phyloP scores from a whole-genome alignment of 108 stramenopile genomes.

The Cafeteria roenbergensis region DNA sequence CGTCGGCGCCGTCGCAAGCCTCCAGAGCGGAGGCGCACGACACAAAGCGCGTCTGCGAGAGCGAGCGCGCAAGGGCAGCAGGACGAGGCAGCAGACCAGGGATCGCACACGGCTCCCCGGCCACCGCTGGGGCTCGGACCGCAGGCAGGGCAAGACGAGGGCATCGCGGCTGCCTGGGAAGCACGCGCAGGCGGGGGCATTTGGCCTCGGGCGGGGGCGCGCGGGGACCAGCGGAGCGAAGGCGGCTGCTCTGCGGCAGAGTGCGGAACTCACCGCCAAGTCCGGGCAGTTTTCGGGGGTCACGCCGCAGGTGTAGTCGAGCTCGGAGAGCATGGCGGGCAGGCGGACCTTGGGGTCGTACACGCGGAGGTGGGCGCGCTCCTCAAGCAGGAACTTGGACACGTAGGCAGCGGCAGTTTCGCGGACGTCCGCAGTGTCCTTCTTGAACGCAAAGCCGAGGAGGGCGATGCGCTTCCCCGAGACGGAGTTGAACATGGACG shows the following conservation, averaged over 20 bases:
- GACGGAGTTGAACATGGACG: conserved; percentile 94
- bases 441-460: conserved; percentile 98
- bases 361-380: conserved; percentile 75
- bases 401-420: conserved; percentile 96
- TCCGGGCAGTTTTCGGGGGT: conserved; percentile 62
- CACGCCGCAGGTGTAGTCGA: conserved; percentile 85
- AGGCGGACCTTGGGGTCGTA: conserved; percentile 94
- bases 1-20: conserved; percentile 86
- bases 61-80: too few relatives aligned
- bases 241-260: too few relatives aligned
- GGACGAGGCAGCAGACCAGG: too few relatives aligned
- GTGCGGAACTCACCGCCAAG: too few relatives aligned
- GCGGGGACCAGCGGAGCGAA: too few relatives aligned
- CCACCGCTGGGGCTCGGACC: too few relatives aligned
- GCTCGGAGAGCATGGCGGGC: conserved; percentile 88
- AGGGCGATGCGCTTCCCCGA: conserved; percentile 96
- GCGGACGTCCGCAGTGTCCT: conserved; percentile 97
- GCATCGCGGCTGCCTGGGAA: too few relatives aligned
- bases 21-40: conserved; percentile 61
- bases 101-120: too few relatives aligned
- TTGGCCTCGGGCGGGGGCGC: too few relatives aligned
- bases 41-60: too few relatives aligned
- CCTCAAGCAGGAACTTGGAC: conserved; percentile 75
- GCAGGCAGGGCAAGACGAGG: too few relatives aligned
- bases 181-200: too few relatives aligned